Evolutionary conservation across 2,329 filamentous ascomycete genomes (phyloP).

Genomic region (Ramularia collo-cygni): DNA sequence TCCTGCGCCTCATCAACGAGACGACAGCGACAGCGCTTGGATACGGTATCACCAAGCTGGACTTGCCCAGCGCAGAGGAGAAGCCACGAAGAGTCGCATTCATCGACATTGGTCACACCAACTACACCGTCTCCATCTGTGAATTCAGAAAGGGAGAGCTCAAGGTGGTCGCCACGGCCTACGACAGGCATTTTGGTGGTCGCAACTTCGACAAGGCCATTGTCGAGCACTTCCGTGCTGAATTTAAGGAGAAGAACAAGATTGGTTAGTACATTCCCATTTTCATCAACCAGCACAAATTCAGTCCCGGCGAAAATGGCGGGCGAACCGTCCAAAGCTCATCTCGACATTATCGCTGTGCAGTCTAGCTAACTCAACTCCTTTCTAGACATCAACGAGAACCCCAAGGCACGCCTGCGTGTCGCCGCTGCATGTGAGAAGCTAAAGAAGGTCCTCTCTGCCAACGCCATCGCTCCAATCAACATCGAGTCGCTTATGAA

Average conservation of each 20-base stretch:
- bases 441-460: conserved; percentile 96
- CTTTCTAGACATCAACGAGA: conserved; percentile 66
- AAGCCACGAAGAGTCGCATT: conserved; percentile 86
- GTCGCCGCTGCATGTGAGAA: conserved; percentile 88
- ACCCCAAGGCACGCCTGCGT: conserved; percentile 83
- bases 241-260: conserved; percentile 98
- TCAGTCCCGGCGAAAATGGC: too few relatives aligned
- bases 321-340: too few relatives aligned
- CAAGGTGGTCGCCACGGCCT: conserved; percentile 84
- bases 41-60: conserved; percentile 96
- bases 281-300: too few relatives aligned
- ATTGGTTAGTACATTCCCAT: conserved; percentile 40
- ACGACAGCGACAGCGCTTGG: conserved; percentile 93
- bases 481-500: conserved; percentile 99
- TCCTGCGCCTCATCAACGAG: conserved; percentile 93
- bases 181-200: conserved; percentile 93
- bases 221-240: conserved; percentile 87
- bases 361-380: conserved; percentile 5
- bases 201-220: conserved; percentile 95
- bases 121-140: conserved; percentile 89
- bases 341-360: conserved; percentile 1
- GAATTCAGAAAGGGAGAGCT: conserved; percentile 98
- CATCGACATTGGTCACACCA: conserved; percentile 91
- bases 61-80: conserved; percentile 82
- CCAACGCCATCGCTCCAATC: conserved; percentile 84